A percentile compares a stretch with the other conserved stretches of the same genome.
These are phyloP conservation scores for Prinsepia uniflora DNA, from an alignment of 306 rosid genomes.

Conservation along the genomic window DNA sequence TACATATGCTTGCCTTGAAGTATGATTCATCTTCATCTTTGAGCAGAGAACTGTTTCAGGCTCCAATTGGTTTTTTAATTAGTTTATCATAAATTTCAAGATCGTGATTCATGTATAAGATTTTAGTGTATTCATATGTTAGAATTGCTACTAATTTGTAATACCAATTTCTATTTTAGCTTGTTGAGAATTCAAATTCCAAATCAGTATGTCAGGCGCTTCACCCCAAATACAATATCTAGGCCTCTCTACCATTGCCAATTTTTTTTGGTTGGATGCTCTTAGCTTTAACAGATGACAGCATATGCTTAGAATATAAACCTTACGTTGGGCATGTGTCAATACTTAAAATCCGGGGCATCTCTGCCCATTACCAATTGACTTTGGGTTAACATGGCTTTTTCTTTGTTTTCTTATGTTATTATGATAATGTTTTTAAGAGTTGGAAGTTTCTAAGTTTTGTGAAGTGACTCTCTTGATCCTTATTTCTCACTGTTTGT, in stretches of 20 bases:
- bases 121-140: background rate
- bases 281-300: background rate
- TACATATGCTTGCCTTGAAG: constrained; percentile 15
- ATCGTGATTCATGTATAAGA: background rate
- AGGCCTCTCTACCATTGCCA: background rate
- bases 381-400: background rate
- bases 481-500: background rate
- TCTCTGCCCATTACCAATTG: background rate
- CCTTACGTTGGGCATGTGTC: background rate
- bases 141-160: background rate
- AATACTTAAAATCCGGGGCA: background rate
- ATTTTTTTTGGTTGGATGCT: background rate
- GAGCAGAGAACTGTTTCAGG: background rate
- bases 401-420: background rate
- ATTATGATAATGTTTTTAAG: background rate
- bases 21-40: background rate
- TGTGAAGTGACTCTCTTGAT: background rate
- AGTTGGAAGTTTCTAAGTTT: background rate
- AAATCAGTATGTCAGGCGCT: background rate
- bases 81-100: background rate
- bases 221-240: background rate
- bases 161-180: background rate
- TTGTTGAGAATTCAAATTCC: background rate
- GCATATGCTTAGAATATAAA: background rate
- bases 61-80: background rate